Conservation (phyloP, 805 yeast genomes). For the Kuraishia piskuri region DNA sequence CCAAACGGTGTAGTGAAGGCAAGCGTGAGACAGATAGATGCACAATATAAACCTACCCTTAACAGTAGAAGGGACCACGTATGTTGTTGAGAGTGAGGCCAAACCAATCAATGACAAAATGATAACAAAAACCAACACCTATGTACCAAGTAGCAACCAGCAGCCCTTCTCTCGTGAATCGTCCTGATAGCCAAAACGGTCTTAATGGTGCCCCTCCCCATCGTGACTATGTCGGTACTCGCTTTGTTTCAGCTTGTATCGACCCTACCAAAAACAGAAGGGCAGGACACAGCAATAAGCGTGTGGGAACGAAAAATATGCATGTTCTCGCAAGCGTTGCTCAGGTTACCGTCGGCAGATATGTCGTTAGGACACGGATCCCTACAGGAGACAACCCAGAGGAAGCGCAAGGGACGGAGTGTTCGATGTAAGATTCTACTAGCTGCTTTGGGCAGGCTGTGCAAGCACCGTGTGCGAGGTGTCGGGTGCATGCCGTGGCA, state of each 20-base stretch:
- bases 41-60: neutral
- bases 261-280: neutral
- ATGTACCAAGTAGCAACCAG: neutral
- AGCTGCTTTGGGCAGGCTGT: neutral
- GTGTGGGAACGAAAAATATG: neutral
- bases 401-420: neutral
- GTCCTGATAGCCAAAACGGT: neutral
- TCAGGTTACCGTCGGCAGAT: neutral
- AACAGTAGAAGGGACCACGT: too few species aligned
- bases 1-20: neutral
- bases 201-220: neutral
- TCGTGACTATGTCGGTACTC: neutral
- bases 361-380: neutral
- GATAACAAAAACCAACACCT: neutral
- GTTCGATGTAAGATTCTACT: neutral
- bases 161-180: neutral
- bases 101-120: too few species aligned
- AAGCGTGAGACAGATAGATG: neutral
- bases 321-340: neutral
- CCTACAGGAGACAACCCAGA: neutral
- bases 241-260: neutral
- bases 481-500: too few species aligned
- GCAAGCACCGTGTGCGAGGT: neutral
- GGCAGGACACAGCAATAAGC: neutral
- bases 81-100: too few species aligned